Evolutionary conservation across 768 basidiomycete species (phyloP).

Genomic region (Pulveroboletus sp.): DNA sequence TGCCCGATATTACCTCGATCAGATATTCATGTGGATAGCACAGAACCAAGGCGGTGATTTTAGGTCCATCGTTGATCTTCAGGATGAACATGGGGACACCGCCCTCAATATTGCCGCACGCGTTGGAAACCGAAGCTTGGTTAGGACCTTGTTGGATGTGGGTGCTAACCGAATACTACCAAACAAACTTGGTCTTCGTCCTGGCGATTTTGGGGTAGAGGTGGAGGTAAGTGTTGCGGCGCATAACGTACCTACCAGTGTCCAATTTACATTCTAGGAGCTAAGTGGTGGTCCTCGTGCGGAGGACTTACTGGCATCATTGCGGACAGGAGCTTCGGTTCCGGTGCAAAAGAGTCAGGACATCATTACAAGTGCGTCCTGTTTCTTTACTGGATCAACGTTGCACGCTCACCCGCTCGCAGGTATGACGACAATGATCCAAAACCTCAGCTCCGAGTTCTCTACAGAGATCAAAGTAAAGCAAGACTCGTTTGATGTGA

Average conservation of each 20-base stretch:
- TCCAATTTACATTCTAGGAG: conserved; percentile 42
- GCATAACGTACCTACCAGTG: neutral
- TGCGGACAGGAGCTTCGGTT: conserved; percentile 67
- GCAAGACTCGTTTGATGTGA: conserved; percentile 82
- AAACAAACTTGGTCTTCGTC: conserved; percentile 90
- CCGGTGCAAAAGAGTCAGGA: conserved; percentile 88
- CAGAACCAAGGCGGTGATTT: conserved; percentile 73
- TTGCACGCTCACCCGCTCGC: conserved; percentile 8
- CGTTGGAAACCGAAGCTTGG: conserved; percentile 85
- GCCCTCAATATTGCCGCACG: conserved; percentile 93
- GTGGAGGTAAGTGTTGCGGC: conserved; percentile 57
- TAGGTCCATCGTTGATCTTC: conserved; percentile 77
- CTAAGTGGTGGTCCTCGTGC: conserved; percentile 63
- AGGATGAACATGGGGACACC: conserved; percentile 94
- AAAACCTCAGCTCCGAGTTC: conserved; percentile 74
- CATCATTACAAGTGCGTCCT: conserved; percentile 62
- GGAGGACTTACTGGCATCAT: conserved; percentile 73
- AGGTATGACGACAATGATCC: conserved; percentile 88
- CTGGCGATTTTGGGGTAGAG: conserved; percentile 94
- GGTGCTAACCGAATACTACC: conserved; percentile 85
- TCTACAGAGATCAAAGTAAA: conserved; percentile 79
- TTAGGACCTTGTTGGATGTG: conserved; percentile 82
- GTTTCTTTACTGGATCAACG: neutral
- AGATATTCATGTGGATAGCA: conserved; percentile 82
- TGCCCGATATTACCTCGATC: conserved; percentile 89